These are phyloP conservation scores for Blastobotrys elegans DNA, from an alignment of 1,139 yeast genomes.

Conservation along the genomic window DNA sequence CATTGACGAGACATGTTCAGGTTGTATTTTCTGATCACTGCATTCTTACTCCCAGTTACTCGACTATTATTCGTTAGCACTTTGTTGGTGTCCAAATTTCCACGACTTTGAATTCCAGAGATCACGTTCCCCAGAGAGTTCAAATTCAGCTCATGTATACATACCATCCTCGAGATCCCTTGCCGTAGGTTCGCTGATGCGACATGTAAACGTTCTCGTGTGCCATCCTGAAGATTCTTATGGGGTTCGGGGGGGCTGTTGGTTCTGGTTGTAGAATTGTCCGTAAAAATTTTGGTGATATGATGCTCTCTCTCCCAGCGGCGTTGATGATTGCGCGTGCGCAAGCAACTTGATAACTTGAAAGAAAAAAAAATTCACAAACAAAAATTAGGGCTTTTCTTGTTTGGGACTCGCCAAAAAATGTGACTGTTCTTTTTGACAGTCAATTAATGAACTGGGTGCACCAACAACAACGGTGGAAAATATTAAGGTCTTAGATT, in stretches of 20 bases:
- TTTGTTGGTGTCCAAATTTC: background rate
- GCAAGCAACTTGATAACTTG: no score
- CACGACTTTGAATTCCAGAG: background rate
- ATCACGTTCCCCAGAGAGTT: background rate
- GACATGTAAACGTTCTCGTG: constrained; percentile 99
- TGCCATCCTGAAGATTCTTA: constrained; percentile 66
- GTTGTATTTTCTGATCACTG: constrained; percentile 99
- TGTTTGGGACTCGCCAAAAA: no score
- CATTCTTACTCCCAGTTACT: constrained; percentile 98
- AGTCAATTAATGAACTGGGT: no score
- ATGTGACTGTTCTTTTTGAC: no score
- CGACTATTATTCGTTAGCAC: constrained; percentile 44
- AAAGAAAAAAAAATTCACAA: background rate
- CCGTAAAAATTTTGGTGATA: background rate
- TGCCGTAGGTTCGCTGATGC: constrained; percentile 99
- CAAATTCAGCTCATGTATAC: constrained; percentile 15
- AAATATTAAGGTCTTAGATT: no score
- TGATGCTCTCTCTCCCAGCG: background rate
- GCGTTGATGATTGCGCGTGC: no score
- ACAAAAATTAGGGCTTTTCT: background rate
- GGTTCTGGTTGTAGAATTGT: background rate
- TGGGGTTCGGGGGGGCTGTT: background rate
- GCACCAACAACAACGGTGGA: no score
- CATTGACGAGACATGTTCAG: constrained; percentile 99
- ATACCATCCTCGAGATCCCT: constrained; percentile 97